Conservation (phyloP, 2,329 filamentous ascomycete species). For the Epichloe aotearoae region DNA sequence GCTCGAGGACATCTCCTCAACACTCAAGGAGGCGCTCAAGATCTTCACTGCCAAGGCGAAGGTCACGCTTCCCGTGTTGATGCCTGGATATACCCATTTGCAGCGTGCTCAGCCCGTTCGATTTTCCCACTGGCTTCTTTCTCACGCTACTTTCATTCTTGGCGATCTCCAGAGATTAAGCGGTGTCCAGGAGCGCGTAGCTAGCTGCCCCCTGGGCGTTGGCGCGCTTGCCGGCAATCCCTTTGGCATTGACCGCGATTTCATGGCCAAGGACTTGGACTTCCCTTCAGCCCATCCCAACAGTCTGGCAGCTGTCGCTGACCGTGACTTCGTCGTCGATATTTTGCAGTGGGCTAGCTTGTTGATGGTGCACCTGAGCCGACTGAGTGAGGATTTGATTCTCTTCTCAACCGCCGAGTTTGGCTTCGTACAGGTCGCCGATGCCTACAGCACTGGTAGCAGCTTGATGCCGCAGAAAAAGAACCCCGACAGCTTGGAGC, state of each 20-base stretch:
- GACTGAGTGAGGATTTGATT: neutral
- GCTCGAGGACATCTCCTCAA: constrained; percentile 10
- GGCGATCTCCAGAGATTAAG: constrained; percentile 15
- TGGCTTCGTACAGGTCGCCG: neutral
- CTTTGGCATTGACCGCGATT: constrained; percentile 19
- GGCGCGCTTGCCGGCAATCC: constrained; percentile 15
- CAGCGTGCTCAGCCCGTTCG: constrained; percentile 15
- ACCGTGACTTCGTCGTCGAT: constrained; percentile 62
- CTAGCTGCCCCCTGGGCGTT: constrained; percentile 15
- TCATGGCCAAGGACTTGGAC: constrained; percentile 46
- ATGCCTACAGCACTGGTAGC: constrained; percentile 1
- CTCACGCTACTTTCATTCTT: constrained; percentile 12
- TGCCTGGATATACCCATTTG: constrained; percentile 17
- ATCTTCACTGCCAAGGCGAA: neutral
- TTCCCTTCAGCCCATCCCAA: constrained; percentile 58
- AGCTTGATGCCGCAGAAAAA: constrained; percentile 2
- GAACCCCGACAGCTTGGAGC: constrained; percentile 13
- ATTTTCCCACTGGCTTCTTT: constrained; percentile 13
- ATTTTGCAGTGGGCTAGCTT: constrained; percentile 30
- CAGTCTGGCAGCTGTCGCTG: constrained; percentile 55
- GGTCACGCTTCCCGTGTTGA: constrained; percentile 8
- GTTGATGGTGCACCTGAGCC: constrained; percentile 9
- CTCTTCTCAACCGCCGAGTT: constrained; percentile 1
- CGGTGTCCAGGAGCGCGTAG: constrained; percentile 12
- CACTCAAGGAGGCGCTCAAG: neutral